Evolutionary conservation across 306 rosid genomes (phyloP).

Genomic region (Ormosia emarginata): DNA sequence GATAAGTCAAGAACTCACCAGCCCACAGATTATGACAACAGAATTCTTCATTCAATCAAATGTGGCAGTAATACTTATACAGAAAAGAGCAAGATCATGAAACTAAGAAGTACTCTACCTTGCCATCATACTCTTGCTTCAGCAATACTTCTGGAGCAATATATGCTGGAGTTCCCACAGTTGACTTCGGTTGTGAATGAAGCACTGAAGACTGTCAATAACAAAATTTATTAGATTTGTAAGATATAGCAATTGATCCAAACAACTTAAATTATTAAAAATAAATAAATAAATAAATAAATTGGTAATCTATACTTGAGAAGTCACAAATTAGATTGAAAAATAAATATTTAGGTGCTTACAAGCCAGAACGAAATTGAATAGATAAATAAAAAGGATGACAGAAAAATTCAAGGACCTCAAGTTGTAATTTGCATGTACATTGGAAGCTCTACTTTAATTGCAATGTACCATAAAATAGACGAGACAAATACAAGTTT

Average conservation of each 20-base stretch:
- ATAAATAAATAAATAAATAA: background rate
- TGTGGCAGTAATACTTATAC: background rate
- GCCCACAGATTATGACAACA: background rate
- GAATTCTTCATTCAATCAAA: slow-evolving; percentile 2
- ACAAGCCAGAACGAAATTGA: background rate
- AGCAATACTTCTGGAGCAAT: slow-evolving; percentile 93
- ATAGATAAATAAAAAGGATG: background rate
- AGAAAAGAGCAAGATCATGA: background rate
- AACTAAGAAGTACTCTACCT: slow-evolving; percentile 46
- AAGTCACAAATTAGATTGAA: slow-evolving; percentile 21
- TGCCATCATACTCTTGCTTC: slow-evolving; percentile 91
- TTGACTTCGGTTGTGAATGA: slow-evolving; percentile 96
- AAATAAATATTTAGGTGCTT: background rate
- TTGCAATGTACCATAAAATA: background rate
- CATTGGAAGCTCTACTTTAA: background rate
- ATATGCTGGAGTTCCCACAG: slow-evolving; percentile 98
- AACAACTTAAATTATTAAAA: background rate
- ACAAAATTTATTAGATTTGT: slow-evolving; percentile 6
- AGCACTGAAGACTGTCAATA: slow-evolving; percentile 78
- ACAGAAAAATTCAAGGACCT: slow-evolving; percentile 8
- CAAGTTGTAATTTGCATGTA: background rate
- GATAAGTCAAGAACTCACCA: background rate
- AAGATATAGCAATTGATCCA: background rate
- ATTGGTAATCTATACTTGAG: background rate
- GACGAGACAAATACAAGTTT: background rate